phyloP scores from a whole-genome alignment of 495 filamentous ascomycete species.

The Podospora sp. region DNA sequence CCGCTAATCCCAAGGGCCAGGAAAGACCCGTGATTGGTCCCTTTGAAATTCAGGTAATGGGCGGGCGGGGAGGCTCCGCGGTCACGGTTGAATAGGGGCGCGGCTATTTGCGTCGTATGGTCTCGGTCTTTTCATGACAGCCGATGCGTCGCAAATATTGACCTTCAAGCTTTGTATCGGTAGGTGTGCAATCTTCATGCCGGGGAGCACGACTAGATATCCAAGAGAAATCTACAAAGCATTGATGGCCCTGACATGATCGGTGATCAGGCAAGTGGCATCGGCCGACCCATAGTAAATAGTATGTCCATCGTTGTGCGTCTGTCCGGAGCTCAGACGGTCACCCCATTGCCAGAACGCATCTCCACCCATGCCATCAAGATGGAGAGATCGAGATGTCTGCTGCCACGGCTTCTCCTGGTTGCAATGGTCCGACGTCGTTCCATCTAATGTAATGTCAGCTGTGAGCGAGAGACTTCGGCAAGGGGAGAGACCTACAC shows the following conservation, averaged over 20 bases:
- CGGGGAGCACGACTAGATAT: neutral
- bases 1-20: neutral
- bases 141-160: neutral
- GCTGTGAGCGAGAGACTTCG: constrained; percentile 3
- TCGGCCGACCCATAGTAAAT: constrained; percentile 60
- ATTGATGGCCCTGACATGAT: constrained; percentile 58
- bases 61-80: constrained; percentile 32
- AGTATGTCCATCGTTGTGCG: constrained; percentile 59
- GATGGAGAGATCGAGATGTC: constrained; percentile 49
- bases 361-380: constrained; percentile 55
- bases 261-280: constrained; percentile 58
- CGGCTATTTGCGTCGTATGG: constrained; percentile 8
- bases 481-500: constrained; percentile 32
- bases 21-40: constrained; percentile 18
- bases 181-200: neutral
- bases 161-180: neutral
- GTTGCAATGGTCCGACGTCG: constrained; percentile 42
- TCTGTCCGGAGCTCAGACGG: constrained; percentile 51
- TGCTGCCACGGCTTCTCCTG: constrained; percentile 58
- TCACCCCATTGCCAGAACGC: constrained; percentile 70
- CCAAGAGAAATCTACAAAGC: neutral
- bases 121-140: neutral
- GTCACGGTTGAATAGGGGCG: constrained; percentile 19
- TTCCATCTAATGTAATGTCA: constrained; percentile 45
- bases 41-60: neutral